Conservation (phyloP, 257 asterid species). For the Fraxinus anomala region DNA sequence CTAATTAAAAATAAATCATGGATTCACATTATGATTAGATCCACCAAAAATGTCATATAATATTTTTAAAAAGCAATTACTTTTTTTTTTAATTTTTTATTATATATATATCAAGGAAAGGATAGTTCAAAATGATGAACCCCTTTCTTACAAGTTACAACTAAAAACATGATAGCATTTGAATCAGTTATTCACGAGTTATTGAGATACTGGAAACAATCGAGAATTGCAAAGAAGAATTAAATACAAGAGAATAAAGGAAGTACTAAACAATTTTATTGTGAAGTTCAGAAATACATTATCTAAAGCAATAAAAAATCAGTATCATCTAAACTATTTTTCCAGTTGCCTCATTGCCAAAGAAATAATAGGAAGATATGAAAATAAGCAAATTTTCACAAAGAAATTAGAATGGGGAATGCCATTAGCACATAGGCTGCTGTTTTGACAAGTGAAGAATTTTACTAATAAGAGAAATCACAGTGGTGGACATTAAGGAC, state of each 20-base stretch:
- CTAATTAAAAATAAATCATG: background rate
- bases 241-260: background rate
- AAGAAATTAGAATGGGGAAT: background rate
- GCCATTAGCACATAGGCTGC: background rate
- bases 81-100: background rate
- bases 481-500: background rate
- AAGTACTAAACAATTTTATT: background rate
- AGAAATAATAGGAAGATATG: background rate
- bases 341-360: background rate
- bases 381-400: background rate
- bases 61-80: background rate
- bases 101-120: background rate
- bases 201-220: background rate
- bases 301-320: background rate
- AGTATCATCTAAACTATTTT: background rate
- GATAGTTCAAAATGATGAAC: background rate
- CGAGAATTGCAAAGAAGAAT: background rate
- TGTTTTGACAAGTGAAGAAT: background rate
- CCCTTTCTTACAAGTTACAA: background rate
- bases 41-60: background rate
- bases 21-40: background rate
- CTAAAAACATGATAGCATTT: background rate
- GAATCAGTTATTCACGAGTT: background rate
- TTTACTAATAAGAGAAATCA: background rate
- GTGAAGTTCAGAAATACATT: background rate